A percentile compares a stretch with the other conserved stretches of the same genome.
Evolutionary conservation across 2,329 filamentous ascomycete genomes (phyloP).

Genomic region (Sclerotinia minor): DNA sequence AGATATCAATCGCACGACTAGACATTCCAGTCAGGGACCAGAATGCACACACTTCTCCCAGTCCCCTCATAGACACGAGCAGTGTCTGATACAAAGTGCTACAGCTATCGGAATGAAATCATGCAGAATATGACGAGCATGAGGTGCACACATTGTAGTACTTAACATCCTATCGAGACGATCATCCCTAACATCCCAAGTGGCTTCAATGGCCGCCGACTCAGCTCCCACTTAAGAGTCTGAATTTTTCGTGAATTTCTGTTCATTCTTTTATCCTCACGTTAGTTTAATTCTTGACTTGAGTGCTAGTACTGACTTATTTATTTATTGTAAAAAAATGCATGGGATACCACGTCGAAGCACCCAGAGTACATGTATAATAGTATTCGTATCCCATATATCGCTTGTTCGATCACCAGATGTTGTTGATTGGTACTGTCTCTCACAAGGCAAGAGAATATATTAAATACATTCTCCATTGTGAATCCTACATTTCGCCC

Average conservation of each 20-base stretch:
- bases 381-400: neutral
- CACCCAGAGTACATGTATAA: neutral
- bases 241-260: neutral
- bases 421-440: neutral
- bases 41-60: neutral
- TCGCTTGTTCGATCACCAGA: neutral
- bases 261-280: neutral
- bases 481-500: neutral
- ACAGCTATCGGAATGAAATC: too few relatives aligned
- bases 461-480: neutral
- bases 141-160: too few relatives aligned
- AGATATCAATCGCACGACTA: too few relatives aligned
- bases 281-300: neutral
- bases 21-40: neutral
- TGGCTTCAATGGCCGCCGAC: neutral
- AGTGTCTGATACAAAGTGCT: neutral
- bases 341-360: neutral
- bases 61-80: constrained; percentile 1
- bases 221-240: neutral
- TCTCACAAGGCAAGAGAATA: neutral
- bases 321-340: neutral
- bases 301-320: neutral
- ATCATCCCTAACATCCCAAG: neutral
- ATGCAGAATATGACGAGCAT: too few relatives aligned
- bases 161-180: too few relatives aligned